These are phyloP conservation scores for Lunasporangiospora selenospora DNA, from an alignment of 192 early-diverging fungal species.

Conservation along the genomic window DNA sequence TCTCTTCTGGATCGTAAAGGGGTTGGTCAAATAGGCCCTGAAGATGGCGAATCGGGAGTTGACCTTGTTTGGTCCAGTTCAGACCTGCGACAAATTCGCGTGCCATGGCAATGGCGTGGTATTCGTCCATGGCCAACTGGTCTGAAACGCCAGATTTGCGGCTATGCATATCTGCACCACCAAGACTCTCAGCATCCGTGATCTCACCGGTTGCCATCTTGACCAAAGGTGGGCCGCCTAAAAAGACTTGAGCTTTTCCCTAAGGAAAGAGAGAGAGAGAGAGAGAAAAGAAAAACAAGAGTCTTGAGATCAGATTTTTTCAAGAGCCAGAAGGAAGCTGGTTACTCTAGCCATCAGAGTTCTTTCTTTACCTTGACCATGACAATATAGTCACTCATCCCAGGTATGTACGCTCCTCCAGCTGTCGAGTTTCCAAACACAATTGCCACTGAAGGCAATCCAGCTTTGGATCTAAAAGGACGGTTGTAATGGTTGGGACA, in stretches of 20 bases:
- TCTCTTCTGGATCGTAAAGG: conserved; percentile 61
- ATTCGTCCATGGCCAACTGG: conserved; percentile 66
- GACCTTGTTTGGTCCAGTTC: conserved; percentile 61
- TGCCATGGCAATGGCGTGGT: conserved; percentile 67
- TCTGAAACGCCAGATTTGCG: conserved; percentile 67
- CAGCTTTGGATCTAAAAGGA: conserved; percentile 59
- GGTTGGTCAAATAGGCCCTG: conserved; percentile 59
- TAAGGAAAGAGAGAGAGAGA: no score
- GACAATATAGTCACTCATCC: conserved; percentile 71
- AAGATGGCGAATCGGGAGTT: conserved; percentile 52
- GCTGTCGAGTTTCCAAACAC: conserved; percentile 73
- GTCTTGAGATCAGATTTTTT: no score
- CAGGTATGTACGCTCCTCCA: conserved; percentile 69
- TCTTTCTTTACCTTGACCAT: conserved; percentile 59
- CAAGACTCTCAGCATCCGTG: conserved; percentile 67
- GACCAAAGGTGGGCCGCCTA: conserved; percentile 72
- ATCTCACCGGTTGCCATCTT: conserved; percentile 74
- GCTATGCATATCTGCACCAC: conserved; percentile 74
- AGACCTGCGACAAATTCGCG: conserved; percentile 64
- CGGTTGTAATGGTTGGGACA: not conserved
- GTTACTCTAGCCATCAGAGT: not conserved
- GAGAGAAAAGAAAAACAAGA: no score
- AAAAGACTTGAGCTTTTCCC: conserved; percentile 67
- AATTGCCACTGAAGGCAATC: conserved; percentile 62
- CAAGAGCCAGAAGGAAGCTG: no score